Conservation (phyloP, 441 rosid species). For the Dalechampia spathulata region DNA sequence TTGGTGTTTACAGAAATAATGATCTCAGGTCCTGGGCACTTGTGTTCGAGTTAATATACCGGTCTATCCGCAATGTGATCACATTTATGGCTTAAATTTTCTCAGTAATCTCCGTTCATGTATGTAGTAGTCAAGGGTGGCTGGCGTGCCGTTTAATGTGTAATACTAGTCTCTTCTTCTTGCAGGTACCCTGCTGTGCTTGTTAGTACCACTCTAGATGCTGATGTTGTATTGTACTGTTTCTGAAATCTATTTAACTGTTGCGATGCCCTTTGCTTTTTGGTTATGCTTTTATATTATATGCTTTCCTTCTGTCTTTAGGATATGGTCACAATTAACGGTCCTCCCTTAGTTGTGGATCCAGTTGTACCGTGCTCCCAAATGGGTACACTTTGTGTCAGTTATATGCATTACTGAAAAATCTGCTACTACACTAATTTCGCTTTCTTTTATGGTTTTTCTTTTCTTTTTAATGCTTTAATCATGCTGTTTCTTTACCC, state of each 20-base stretch:
- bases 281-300: neutral
- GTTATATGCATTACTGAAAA: neutral
- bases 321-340: neutral
- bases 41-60: slow-evolving; percentile 1
- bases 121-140: neutral
- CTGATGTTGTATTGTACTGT: slow-evolving; percentile 10
- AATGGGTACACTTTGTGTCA: neutral
- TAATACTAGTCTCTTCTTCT: slow-evolving; percentile 1
- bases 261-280: slow-evolving; percentile 1
- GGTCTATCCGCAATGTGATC: neutral
- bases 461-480: neutral
- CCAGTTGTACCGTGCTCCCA: slow-evolving; percentile 3
- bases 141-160: slow-evolving; percentile 8
- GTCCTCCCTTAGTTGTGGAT: slow-evolving; percentile 1
- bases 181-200: slow-evolving; percentile 14
- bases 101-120: neutral
- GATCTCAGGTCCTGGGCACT: slow-evolving; percentile 6
- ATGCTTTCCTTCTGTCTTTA: neutral
- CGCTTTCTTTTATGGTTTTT: neutral
- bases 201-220: slow-evolving; percentile 7
- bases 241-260: neutral
- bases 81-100: slow-evolving; percentile 4
- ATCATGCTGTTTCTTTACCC: neutral
- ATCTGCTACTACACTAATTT: neutral
- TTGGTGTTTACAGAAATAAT: slow-evolving; percentile 12